Conservation (phyloP, 352 stramenopile genomes). For the Pythium dissimile region DNA sequence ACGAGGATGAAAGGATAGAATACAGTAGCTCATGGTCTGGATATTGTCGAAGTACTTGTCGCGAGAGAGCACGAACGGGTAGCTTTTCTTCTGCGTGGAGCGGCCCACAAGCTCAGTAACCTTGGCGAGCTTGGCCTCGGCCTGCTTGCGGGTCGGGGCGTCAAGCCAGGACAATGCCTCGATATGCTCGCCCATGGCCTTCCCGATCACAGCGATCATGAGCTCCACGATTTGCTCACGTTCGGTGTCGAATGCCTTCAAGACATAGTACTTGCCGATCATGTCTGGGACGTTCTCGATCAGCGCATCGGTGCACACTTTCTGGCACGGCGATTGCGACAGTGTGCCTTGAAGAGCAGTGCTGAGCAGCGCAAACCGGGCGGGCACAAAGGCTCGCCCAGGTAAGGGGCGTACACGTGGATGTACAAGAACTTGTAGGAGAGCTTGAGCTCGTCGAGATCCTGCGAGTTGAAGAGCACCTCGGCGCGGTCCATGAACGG, state of each 20-base stretch:
- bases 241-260: slow-evolving; percentile 66
- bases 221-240: slow-evolving; percentile 58
- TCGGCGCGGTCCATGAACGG: neutral
- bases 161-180: slow-evolving; percentile 89
- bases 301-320: slow-evolving; percentile 44
- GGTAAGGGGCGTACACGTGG: neutral
- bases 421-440: neutral
- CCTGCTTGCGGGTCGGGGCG: slow-evolving; percentile 60
- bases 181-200: slow-evolving; percentile 73
- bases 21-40: too few relatives aligned
- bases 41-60: neutral
- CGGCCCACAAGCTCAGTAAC: slow-evolving; percentile 32
- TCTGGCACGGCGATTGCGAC: slow-evolving; percentile 48
- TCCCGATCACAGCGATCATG: slow-evolving; percentile 81
- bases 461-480: neutral
- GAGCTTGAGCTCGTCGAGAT: neutral
- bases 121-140: slow-evolving; percentile 77
- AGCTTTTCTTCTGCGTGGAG: slow-evolving; percentile 35
- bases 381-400: slow-evolving; percentile 59
- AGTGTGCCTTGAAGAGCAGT: slow-evolving; percentile 54
- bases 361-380: slow-evolving; percentile 86
- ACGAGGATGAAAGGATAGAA: too few relatives aligned
- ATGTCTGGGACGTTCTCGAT: slow-evolving; percentile 34
- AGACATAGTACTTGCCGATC: slow-evolving; percentile 77
- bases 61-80: slow-evolving; percentile 24